Percentiles rank a stretch among this genome's conserved stretches.
phyloP scores from a whole-genome alignment of 306 rosid genomes.

The Fragaria vesca region DNA sequence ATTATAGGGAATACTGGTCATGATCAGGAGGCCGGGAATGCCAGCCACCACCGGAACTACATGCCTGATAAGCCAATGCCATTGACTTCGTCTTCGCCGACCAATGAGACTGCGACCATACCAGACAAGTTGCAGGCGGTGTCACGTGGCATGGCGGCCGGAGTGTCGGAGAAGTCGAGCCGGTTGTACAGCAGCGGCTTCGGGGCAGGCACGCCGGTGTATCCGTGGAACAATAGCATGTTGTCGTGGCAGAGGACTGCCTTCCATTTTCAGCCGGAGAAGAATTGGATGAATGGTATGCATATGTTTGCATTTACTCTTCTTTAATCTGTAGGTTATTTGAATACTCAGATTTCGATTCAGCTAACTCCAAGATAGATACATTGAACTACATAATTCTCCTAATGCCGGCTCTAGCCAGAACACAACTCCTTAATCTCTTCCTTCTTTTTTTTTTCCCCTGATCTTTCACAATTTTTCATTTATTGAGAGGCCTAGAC shows the following conservation, averaged over 20 bases:
- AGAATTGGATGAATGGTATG: conserved; percentile 94
- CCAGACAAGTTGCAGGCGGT: conserved; percentile 18
- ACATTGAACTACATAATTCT: not conserved
- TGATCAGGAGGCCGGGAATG: not conserved
- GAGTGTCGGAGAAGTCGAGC: conserved; percentile 71
- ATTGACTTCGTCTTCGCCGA: not conserved
- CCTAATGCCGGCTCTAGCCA: not conserved
- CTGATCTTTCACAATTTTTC: not conserved
- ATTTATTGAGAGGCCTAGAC: not conserved
- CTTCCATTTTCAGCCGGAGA: conserved; percentile 83
- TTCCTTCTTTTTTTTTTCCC: not conserved
- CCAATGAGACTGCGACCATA: conserved; percentile 1
- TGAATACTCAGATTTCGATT: not conserved
- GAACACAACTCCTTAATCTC: not conserved
- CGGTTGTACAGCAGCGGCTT: conserved; percentile 16
- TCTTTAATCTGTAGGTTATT: not conserved
- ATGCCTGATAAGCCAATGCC: not conserved
- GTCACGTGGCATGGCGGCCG: conserved; percentile 61
- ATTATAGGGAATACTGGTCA: conserved; percentile 7
- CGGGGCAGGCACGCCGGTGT: conserved; percentile 13
- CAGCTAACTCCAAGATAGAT: not conserved
- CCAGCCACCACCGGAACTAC: not conserved
- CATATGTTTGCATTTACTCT: not conserved
- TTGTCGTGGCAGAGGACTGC: conserved; percentile 91
- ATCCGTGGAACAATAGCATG: conserved; percentile 75